Conservation (phyloP, 257 asterid genomes). For the Capsicum pubescens region DNA sequence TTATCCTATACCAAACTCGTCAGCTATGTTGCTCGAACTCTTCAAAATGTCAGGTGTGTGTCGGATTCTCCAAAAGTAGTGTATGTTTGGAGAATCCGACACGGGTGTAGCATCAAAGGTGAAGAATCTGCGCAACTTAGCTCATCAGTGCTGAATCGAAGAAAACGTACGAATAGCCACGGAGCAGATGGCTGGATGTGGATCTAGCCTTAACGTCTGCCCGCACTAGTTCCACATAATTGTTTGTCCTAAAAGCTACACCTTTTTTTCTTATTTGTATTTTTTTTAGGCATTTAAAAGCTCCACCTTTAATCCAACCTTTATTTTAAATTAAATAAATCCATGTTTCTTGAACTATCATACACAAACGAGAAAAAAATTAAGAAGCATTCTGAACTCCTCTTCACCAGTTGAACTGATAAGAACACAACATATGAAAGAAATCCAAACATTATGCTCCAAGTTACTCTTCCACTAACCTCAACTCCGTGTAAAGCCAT, state of each 20-base stretch:
- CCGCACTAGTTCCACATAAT: neutral
- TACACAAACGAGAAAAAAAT: neutral
- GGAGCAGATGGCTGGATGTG: neutral
- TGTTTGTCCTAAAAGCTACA: neutral
- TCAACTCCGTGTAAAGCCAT: neutral
- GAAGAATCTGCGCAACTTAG: too few species aligned
- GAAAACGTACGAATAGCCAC: neutral
- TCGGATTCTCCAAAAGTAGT: too few species aligned
- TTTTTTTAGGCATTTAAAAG: neutral
- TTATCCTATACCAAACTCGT: neutral
- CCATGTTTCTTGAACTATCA: neutral
- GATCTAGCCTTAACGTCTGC: neutral
- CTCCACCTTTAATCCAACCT: neutral
- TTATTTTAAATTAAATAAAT: neutral
- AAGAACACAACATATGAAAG: neutral
- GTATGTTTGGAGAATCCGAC: too few species aligned
- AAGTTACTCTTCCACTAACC: neutral
- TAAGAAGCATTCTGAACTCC: neutral
- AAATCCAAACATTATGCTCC: neutral
- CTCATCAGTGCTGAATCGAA: neutral
- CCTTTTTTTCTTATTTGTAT: neutral
- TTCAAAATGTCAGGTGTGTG: too few species aligned
- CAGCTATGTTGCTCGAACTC: neutral
- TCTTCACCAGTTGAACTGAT: neutral
- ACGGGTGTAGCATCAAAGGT: too few species aligned